These are phyloP conservation scores for Calonectria naviculata DNA, from an alignment of 2,329 filamentous ascomycete genomes.

Conservation along the genomic window DNA sequence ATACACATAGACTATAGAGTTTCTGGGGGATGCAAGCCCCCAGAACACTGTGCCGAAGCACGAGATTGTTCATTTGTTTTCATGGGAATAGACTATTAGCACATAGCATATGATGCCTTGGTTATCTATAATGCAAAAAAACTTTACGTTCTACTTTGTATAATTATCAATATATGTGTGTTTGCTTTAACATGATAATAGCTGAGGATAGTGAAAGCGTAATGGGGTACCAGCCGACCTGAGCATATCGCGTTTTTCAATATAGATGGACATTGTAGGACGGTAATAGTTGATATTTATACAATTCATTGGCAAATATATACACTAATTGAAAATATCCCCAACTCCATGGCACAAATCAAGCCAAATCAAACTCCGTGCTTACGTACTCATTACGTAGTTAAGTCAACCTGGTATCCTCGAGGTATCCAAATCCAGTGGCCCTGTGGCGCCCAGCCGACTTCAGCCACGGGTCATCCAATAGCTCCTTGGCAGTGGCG, in stretches of 20 bases:
- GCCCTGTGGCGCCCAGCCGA: slow-evolving; percentile 14
- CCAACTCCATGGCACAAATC: neutral
- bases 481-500: slow-evolving; percentile 42
- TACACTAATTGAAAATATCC: neutral
- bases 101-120: slow-evolving; percentile 2
- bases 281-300: no score
- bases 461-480: slow-evolving; percentile 44
- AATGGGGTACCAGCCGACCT: no score
- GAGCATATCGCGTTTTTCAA: no score
- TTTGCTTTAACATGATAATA: neutral
- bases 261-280: no score
- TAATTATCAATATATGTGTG: slow-evolving; percentile 1
- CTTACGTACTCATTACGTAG: neutral
- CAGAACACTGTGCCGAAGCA: neutral
- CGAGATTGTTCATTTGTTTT: slow-evolving; percentile 7
- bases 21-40: neutral
- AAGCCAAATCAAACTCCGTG: neutral
- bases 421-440: slow-evolving; percentile 28
- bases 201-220: neutral
- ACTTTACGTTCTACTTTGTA: slow-evolving; percentile 1
- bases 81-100: neutral
- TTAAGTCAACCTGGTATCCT: slow-evolving; percentile 28
- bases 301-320: neutral
- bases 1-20: slow-evolving; percentile 11
- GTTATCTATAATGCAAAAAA: slow-evolving; percentile 3